These are phyloP conservation scores for Penicillium concentricum DNA, from an alignment of 2,329 filamentous ascomycete species.

Conservation along the genomic window DNA sequence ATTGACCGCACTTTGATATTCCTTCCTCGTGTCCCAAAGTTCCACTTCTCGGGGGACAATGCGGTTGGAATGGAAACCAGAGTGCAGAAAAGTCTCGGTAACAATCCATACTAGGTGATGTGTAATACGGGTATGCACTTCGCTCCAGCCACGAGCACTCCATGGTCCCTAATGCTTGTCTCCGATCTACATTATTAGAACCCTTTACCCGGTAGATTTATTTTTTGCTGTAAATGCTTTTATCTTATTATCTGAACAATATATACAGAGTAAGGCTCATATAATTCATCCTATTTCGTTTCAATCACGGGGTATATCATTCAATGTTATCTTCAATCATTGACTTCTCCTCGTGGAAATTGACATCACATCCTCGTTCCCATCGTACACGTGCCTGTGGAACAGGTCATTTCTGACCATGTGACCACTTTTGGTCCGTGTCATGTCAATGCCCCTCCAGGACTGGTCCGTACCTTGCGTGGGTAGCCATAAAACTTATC, in stretches of 20 bases:
- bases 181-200: not conserved
- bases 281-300: too few relatives aligned
- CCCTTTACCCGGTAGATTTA: not conserved
- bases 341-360: too few relatives aligned
- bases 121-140: not conserved
- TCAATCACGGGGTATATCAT: too few relatives aligned
- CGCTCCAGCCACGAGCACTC: not conserved
- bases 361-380: too few relatives aligned
- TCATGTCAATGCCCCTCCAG: too few relatives aligned
- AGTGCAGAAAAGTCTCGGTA: too few relatives aligned
- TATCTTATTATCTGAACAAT: too few relatives aligned
- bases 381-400: not conserved
- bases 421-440: not conserved
- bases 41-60: not conserved
- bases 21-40: not conserved
- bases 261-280: too few relatives aligned
- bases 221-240: not conserved
- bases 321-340: too few relatives aligned
- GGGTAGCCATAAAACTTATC: not conserved
- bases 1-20: not conserved
- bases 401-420: not conserved
- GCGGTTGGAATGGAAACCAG: not conserved
- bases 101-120: not conserved
- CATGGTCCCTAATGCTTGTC: not conserved
- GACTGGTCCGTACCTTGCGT: not conserved